These are phyloP conservation scores for Zostera marina DNA, from an alignment of 116 monocot species.

Conservation along the genomic window DNA sequence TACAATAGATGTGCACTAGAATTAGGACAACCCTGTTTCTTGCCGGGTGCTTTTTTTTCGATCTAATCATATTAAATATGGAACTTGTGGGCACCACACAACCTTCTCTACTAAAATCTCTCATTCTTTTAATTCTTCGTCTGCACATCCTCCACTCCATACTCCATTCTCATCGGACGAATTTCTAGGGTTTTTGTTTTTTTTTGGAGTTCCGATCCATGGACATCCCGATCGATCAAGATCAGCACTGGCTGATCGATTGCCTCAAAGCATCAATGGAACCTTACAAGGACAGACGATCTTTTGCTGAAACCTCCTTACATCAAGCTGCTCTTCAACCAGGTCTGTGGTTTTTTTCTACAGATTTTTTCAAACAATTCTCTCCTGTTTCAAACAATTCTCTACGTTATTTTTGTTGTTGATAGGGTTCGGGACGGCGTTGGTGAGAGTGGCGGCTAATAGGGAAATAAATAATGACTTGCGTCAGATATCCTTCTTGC, in stretches of 20 bases:
- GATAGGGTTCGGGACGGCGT: constrained; percentile 81
- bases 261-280: constrained; percentile 81
- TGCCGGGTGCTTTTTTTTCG: no score
- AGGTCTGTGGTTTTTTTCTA: constrained; percentile 16
- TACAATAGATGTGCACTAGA: no score
- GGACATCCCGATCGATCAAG: constrained; percentile 29
- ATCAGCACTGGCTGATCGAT: constrained; percentile 87
- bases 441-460: constrained; percentile 57
- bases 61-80: no score
- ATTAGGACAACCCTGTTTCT: no score
- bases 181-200: no score
- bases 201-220: neutral
- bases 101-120: no score
- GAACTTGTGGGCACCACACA: no score
- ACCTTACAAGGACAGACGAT: constrained; percentile 52
- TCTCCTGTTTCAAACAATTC: neutral
- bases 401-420: neutral
- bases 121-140: no score
- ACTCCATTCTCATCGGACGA: no score
- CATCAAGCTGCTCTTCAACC: constrained; percentile 83
- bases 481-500: constrained; percentile 85
- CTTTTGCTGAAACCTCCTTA: constrained; percentile 89
- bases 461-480: constrained; percentile 65
- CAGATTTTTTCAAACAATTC: neutral
- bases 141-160: no score